A percentile compares a stretch with the other conserved stretches of the same genome.
phyloP scores from a whole-genome alignment of 2,329 filamentous ascomycete species.

The Mollisia scopiformis region DNA sequence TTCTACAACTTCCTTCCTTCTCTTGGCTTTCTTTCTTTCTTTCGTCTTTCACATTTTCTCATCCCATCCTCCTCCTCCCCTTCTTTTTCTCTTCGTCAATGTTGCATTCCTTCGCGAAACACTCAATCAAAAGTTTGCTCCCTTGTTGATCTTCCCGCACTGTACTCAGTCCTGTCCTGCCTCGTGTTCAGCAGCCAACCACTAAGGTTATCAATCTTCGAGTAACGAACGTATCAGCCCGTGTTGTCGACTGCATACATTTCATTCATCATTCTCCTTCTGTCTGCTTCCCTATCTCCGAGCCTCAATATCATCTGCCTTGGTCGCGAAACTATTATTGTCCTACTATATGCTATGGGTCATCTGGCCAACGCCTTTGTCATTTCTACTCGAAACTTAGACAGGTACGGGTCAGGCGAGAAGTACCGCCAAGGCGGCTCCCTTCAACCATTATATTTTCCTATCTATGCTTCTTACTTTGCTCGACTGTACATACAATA shows the following conservation, averaged over 20 bases:
- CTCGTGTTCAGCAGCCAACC: not conserved
- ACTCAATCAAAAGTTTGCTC: no score
- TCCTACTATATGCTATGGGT: slow-evolving; percentile 7
- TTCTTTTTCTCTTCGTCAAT: no score
- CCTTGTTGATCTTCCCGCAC: no score
- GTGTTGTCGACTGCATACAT: not conserved
- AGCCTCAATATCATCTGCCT: not conserved
- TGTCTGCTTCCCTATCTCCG: not conserved
- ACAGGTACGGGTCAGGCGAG: not conserved
- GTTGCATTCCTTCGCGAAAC: no score
- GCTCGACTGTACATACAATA: not conserved
- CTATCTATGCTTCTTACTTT: not conserved
- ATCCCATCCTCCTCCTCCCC: no score
- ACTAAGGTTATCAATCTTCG: not conserved
- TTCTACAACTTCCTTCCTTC: not conserved
- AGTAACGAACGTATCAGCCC: not conserved
- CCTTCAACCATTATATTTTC: slow-evolving; percentile 4
- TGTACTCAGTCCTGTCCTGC: no score
- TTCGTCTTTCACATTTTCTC: not conserved
- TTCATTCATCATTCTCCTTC: not conserved
- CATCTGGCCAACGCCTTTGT: not conserved
- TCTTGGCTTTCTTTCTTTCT: not conserved
- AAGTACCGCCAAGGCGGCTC: not conserved
- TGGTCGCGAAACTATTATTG: not conserved
- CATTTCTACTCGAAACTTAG: not conserved